Evolutionary conservation across 352 stramenopile species (phyloP), one percentile per base, ranked within the genome.

Genomic region (Phytophthora podocarpi): DNA sequence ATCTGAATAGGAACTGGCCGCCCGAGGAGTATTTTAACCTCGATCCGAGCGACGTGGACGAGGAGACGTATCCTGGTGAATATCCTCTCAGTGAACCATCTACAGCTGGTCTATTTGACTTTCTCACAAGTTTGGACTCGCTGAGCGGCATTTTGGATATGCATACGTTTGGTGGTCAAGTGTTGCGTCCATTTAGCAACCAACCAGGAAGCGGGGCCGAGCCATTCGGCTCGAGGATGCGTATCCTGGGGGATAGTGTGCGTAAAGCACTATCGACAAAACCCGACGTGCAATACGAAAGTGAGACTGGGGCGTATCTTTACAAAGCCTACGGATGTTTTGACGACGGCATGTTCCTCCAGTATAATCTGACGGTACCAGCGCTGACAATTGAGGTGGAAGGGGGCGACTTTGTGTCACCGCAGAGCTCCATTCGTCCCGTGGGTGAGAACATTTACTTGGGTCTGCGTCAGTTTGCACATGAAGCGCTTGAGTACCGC

Each of bases 311-410:
- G 9, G 74, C 64, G 3, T 68, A 69, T 3, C 60, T 93, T 2
- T 93, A 93, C 64, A 67, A 78, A 39, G 79, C 81, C 16, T 93
- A 84, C 45, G 83, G 83, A 10, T 91, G 81, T 56, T 80, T 91
- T 41, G 78, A 89, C 53, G 83, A 93, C 37, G 72, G 57, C 0
- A 74, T 91, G 47, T 89, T 75, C 58, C 60, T 80, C 5, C 57
- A 68, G 26, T 85, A 72, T 42, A 91, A 90, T 51, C 78, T 78
- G 24, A 88, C 74, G 8, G 78, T 90, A 9, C 79, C 84, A 9
- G 65, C 78, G 13, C 47, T 93, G 32, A 93, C 81, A 3, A 80
- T 91, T 43, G 84, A 93, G 59, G 76, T 91, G 13, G 75, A 89
- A 28, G 84, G 84, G 3, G 53, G 67, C 3, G 80, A 91, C 51